phyloP scores from a whole-genome alignment of 345 rosid genomes.

The Citrus australasica region DNA sequence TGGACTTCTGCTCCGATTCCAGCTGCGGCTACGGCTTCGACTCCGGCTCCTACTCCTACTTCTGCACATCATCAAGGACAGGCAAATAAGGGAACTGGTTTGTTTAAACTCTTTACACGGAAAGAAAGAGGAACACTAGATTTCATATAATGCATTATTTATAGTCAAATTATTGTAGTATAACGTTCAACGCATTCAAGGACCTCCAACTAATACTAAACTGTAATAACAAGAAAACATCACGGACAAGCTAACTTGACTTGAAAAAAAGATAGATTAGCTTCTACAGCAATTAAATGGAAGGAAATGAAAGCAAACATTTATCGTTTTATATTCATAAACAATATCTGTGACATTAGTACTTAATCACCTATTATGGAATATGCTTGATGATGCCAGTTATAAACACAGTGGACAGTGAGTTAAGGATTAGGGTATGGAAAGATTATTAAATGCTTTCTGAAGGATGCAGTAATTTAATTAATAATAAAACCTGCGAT shows the following conservation, averaged over 20 bases:
- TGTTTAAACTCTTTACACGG: not conserved
- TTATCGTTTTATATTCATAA: not conserved
- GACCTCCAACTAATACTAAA: not conserved
- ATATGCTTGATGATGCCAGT: not conserved
- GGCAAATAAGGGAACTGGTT: not conserved
- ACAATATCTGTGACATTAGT: not conserved
- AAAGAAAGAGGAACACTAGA: not conserved
- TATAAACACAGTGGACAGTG: not conserved
- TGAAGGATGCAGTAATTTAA: not conserved
- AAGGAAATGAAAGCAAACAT: not conserved
- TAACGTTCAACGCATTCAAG: not conserved
- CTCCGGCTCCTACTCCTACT: conserved; percentile 37
- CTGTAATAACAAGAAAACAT: not conserved
- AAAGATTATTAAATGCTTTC: not conserved
- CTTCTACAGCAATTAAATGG: not conserved
- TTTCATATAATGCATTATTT: not conserved
- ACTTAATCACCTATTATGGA: not conserved
- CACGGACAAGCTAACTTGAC: not conserved
- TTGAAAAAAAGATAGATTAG: not conserved
- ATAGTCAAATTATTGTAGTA: not conserved
- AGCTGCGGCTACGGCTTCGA: conserved; percentile 43
- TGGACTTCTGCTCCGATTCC: conserved; percentile 81
- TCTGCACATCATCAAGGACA: conserved; percentile 13
- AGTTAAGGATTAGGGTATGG: not conserved
- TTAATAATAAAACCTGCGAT: conserved; percentile 42